Evolutionary conservation across 2,329 filamentous ascomycete species (phyloP), one percentile per base, ranked within the genome.

Genomic region (Apiospora arundinis): DNA sequence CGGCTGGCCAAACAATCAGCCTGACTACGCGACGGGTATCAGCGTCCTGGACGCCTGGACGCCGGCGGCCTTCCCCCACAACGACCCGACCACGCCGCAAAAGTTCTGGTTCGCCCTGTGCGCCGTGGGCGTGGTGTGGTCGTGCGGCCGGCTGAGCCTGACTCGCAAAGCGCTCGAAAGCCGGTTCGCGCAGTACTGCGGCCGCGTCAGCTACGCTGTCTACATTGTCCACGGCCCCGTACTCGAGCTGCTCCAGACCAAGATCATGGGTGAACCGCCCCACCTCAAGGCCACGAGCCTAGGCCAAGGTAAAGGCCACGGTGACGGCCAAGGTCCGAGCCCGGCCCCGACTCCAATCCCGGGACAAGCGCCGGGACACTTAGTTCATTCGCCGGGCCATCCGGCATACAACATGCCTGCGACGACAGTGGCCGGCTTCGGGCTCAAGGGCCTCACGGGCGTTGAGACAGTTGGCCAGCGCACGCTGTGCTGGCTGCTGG

Each of bases 211-310:
- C 69, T 90, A 86, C 73, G 85, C 87, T 4, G 80, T 90, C 7
- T 90, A 90, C 74, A 81, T 90, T 16, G 83, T 86, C n/a, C 88
- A 90, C 75, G 88, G 88, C 9, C 67, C 67, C 5, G 81, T 86
- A 16, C 77, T 89, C 11, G 83, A 81, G 18, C 73, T 83, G 65
- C 75, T 83, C 73, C 78, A 81, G 70, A 75, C 72, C 48, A 72
- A 73, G 44, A 73, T 83, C 9, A 71, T 81, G 8, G 82, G 80
- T 42, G 46, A 73, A n/a, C 74, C 77, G 76, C 16, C 72, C 68
- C 4, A 45, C 42, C 12, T 45, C 42, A 45, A 45, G 42, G 16
- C 14, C 12, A 77, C 76, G 23, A 73, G 73, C 52, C 75, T 74
- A 0, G 32, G 73, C 52, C 75, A 74, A 0, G 32, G 73, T 49